Evolutionary conservation across 805 yeast species (phyloP), one percentile per base, ranked within the genome.

Genomic region (Dipodascopsis tothii): DNA sequence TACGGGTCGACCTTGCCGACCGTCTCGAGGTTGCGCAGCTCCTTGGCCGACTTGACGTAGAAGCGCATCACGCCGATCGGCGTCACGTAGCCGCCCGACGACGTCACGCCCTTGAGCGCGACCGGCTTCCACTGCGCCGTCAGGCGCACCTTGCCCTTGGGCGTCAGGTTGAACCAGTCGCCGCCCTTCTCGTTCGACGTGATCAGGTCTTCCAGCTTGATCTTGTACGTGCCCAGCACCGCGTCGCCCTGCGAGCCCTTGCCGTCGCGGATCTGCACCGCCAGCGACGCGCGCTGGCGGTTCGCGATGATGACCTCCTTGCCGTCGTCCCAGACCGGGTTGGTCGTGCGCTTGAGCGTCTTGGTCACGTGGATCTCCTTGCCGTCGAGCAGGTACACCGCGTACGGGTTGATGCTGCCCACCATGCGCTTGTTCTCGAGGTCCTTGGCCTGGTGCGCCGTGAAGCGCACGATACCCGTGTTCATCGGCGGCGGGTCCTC

Each of bases 1-100:
- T 90, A 92, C 35, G 99, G 98, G 64, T 92, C 97, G 60, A 87
- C 78, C 56, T 79, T 84, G 48, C 97, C 97, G 47, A 92, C 72
- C 43, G 77, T 81, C 63, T 90, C 96, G 64, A 88, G 72, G 64
- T 92, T 90, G 47, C 82, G 75, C 58, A 92, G 73, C 48, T 78
- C 81, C 44, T 72, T 75, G 35, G 94, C 96, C 48, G 73, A 74
- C 53, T 74, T 75, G 48, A 92, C 63, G 39, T 61, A 57, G 45
- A 92, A 70, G 59, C 96, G 78, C 4, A 88, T 73, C 27, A 83
- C 90, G 60, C 99, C 98, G 60, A 90, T 81, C 39, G 98, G 98
- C 45, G 86, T 86, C n/a, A 86, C 77, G 66, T 87, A 90, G 40
- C 90, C 92, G 54, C 80, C 77, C 19, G 84, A 66, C 48, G 86